These are phyloP conservation scores for Ophiocordyceps camponoti-saundersi DNA, from an alignment of 2,329 filamentous ascomycete species.

Conservation along the genomic window DNA sequence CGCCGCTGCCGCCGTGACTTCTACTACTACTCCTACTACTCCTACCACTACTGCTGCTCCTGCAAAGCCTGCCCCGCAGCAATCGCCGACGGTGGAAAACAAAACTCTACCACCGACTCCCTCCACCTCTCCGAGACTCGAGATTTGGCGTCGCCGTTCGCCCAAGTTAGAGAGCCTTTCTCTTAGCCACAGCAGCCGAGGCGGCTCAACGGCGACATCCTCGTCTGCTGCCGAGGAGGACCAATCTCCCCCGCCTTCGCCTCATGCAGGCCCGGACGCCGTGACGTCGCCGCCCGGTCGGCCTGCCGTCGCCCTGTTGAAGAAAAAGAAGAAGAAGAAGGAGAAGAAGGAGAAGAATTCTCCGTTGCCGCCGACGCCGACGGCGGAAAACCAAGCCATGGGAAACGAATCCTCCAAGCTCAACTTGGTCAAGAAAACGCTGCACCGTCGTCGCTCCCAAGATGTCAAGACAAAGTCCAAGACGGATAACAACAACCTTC, in stretches of 20 bases:
- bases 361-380: not conserved
- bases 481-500: not conserved
- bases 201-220: slow-evolving; percentile 27
- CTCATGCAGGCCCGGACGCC: not conserved
- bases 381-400: slow-evolving; percentile 11
- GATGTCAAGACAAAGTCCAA: not conserved
- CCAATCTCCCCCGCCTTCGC: not conserved
- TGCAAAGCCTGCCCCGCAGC: no score
- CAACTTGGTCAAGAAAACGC: slow-evolving; percentile 10
- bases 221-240: slow-evolving; percentile 4
- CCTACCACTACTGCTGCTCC: no score
- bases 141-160: slow-evolving; percentile 33
- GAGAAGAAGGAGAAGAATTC: not conserved
- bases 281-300: not conserved
- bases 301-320: slow-evolving; percentile 8
- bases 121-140: slow-evolving; percentile 12
- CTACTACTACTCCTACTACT: no score
- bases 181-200: slow-evolving; percentile 20
- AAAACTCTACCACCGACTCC: slow-evolving; percentile 1
- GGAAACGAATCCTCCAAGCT: slow-evolving; percentile 16
- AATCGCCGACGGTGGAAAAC: not conserved
- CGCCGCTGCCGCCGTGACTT: not conserved
- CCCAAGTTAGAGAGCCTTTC: slow-evolving; percentile 32
- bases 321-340: not conserved
- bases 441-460: slow-evolving; percentile 1